These are phyloP conservation scores for Syncephalastrum racemosum DNA, from an alignment of 371 early-diverging fungal species.

Conservation along the genomic window DNA sequence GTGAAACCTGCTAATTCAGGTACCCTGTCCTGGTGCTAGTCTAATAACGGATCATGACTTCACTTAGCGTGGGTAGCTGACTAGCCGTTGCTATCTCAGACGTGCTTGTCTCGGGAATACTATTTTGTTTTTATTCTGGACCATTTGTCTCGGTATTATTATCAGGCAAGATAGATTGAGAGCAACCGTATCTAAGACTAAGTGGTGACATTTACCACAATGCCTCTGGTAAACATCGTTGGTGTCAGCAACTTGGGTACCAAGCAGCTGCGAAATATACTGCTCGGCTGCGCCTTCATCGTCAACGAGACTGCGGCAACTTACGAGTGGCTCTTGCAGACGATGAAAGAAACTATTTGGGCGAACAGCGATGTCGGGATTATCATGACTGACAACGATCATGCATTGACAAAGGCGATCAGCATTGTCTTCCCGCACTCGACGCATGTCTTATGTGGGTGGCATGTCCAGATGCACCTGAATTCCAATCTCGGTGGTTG, in stretches of 20 bases:
- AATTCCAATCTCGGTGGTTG: background rate
- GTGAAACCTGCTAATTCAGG: too few relatives aligned
- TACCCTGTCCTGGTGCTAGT: too few relatives aligned
- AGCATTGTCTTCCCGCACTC: background rate
- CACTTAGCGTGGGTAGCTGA: too few relatives aligned
- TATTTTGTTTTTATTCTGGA: too few relatives aligned
- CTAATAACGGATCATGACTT: too few relatives aligned
- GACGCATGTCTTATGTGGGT: slow-evolving; percentile 2
- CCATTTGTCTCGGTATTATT: too few relatives aligned
- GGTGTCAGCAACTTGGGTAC: slow-evolving; percentile 8
- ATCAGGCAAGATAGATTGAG: too few relatives aligned
- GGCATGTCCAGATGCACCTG: slow-evolving; percentile 3
- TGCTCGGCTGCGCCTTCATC: slow-evolving; percentile 5
- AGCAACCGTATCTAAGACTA: too few relatives aligned
- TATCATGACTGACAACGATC: slow-evolving; percentile 3
- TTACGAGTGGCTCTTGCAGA: background rate
- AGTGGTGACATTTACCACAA: too few relatives aligned
- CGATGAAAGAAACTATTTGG: background rate
- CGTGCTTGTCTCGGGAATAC: too few relatives aligned
- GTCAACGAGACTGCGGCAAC: background rate
- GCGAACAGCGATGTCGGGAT: background rate
- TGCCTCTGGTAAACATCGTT: too few relatives aligned
- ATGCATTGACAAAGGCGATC: background rate
- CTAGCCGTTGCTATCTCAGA: too few relatives aligned
- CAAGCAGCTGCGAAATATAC: background rate